These are phyloP conservation scores for Malus hybrid DNA, from an alignment of 331 rosid species.

Conservation along the genomic window DNA sequence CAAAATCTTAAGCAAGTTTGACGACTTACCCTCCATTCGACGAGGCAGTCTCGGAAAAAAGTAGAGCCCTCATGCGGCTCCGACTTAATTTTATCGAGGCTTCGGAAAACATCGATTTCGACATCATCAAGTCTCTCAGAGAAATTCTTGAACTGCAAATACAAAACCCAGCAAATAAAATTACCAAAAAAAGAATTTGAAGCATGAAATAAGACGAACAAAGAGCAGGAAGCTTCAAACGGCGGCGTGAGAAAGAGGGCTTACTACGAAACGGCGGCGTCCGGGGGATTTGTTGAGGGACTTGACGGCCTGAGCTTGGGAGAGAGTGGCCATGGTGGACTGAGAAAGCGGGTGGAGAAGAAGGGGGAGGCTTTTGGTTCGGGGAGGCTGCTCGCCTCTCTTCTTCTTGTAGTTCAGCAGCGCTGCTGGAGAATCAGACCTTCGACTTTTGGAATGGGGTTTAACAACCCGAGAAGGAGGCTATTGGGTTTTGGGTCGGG, in stretches of 20 bases:
- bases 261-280: constrained; percentile 71
- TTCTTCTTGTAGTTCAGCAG: not conserved
- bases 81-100: constrained; percentile 55
- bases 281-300: constrained; percentile 76
- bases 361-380: not conserved
- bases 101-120: constrained; percentile 62
- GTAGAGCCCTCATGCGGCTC: constrained; percentile 80
- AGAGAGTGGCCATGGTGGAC: constrained; percentile 49
- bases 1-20: not conserved
- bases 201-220: not conserved
- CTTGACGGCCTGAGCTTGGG: constrained; percentile 78
- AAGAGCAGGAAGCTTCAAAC: not conserved
- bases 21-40: constrained; percentile 81
- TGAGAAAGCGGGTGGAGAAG: not conserved
- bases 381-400: not conserved
- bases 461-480: no score
- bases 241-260: not conserved
- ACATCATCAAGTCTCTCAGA: constrained; percentile 60
- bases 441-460: no score
- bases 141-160: constrained; percentile 58
- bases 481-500: no score
- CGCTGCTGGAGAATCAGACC: not conserved
- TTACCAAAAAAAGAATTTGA: not conserved
- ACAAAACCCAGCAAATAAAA: not conserved
- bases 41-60: constrained; percentile 75